A percentile compares a stretch with the other conserved stretches of the same genome.
Evolutionary conservation across 2,329 filamentous ascomycete species (phyloP).

Genomic region (Colletotrichum echinochloae): DNA sequence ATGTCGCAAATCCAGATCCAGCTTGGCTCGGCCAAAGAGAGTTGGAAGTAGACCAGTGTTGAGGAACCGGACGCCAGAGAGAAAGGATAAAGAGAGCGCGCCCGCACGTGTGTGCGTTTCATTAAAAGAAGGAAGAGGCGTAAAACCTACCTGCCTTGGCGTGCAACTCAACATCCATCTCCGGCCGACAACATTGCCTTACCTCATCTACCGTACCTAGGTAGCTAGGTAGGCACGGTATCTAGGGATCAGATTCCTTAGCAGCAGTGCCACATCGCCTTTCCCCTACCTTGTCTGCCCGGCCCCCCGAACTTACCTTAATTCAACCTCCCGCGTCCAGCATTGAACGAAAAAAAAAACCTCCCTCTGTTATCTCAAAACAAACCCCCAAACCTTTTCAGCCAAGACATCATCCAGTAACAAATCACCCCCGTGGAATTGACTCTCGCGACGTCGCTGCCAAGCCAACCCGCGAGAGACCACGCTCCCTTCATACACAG

Average conservation of each 20-base stretch:
- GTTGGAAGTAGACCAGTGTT: conserved; percentile 21
- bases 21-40: conserved; percentile 3
- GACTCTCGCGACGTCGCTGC: conserved; percentile 9
- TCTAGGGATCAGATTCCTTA: conserved; percentile 40
- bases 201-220: too few relatives aligned
- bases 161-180: conserved; percentile 23
- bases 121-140: conserved; percentile 27
- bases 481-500: conserved; percentile 34
- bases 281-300: conserved; percentile 34
- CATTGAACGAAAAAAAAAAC: conserved; percentile 19
- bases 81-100: not conserved
- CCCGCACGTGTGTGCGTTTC: conserved; percentile 20
- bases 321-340: conserved; percentile 40
- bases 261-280: conserved; percentile 39
- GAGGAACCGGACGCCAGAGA: conserved; percentile 4
- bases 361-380: conserved; percentile 28
- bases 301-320: conserved; percentile 40
- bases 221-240: too few relatives aligned
- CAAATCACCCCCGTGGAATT: conserved; percentile 12
- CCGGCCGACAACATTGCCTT: conserved; percentile 36
- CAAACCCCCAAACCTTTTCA: conserved; percentile 20
- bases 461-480: conserved; percentile 19
- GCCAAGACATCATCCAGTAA: conserved; percentile 21
- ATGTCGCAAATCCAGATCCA: conserved; percentile 4
- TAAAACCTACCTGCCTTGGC: conserved; percentile 35